These are phyloP conservation scores for Diaporthe citriasiana DNA, from an alignment of 2,329 filamentous ascomycete genomes.

Conservation along the genomic window DNA sequence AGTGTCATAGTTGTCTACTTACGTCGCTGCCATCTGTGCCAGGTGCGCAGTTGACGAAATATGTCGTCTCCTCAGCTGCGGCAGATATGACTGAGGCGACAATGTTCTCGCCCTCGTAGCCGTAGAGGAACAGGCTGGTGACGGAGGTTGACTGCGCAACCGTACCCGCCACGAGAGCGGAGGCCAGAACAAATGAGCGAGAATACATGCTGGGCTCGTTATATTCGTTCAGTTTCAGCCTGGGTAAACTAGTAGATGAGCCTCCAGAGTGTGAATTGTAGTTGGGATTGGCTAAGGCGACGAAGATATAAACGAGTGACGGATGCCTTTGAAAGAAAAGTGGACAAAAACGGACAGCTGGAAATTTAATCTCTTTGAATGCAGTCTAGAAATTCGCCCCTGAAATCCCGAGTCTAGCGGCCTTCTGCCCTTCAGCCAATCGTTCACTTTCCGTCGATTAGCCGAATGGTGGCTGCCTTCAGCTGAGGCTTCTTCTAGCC, in stretches of 20 bases:
- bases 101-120: conserved; percentile 39
- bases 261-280: background rate
- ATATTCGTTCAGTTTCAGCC: background rate
- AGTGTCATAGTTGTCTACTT: background rate
- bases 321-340: background rate
- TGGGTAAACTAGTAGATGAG: background rate
- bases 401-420: background rate
- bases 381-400: background rate
- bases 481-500: conserved; percentile 1
- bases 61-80: conserved; percentile 29
- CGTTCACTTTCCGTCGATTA: background rate
- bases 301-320: conserved; percentile 19
- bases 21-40: conserved; percentile 40
- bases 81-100: conserved; percentile 39
- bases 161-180: conserved; percentile 27
- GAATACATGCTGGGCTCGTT: conserved; percentile 3
- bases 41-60: conserved; percentile 31
- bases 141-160: conserved; percentile 39
- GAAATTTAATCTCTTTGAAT: background rate
- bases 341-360: background rate
- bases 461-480: background rate
- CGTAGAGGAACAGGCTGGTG: conserved; percentile 40
- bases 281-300: too few species aligned
- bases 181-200: conserved; percentile 10
- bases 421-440: background rate